A percentile compares a stretch with the other conserved stretches of the same genome.
Conservation (phyloP, 129 eudicot genomes). For the Silybum marianum region DNA sequence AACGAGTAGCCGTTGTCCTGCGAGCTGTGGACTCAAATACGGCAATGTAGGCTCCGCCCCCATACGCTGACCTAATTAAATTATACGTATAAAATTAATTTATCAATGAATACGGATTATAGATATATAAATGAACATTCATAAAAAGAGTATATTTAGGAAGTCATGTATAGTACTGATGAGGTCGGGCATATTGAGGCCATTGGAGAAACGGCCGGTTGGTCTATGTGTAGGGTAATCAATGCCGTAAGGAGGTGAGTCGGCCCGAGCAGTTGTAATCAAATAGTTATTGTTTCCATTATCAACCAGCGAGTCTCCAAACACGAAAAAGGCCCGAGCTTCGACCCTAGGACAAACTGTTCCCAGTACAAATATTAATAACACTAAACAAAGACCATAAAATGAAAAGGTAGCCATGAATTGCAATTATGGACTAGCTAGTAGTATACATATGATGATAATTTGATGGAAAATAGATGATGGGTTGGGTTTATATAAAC, state of each 20-base stretch:
- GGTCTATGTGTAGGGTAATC: conserved; percentile 48
- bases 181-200: conserved; percentile 42
- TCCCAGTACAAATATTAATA: conserved; percentile 6
- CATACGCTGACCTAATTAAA: conserved; percentile 55
- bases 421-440: conserved; percentile 13
- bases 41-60: conserved; percentile 74
- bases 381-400: conserved; percentile 7
- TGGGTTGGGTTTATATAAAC: conserved; percentile 23
- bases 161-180: conserved; percentile 20
- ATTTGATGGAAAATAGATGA: conserved; percentile 12
- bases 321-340: conserved; percentile 45
- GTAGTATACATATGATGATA: not conserved
- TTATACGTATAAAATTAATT: not conserved
- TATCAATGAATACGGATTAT: not conserved
- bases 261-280: conserved; percentile 43
- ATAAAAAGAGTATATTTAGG: not conserved
- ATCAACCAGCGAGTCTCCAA: conserved; percentile 51
- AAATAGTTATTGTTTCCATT: conserved; percentile 46
- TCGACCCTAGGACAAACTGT: conserved; percentile 15
- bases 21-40: conserved; percentile 66
- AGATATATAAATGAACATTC: not conserved
- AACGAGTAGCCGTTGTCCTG: conserved; percentile 61
- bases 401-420: conserved; percentile 30
- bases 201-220: conserved; percentile 49
- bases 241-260: conserved; percentile 44